A percentile compares a stretch with the other conserved stretches of the same genome.
These are phyloP conservation scores for Termitomyces heimii DNA, from an alignment of 768 basidiomycete species.

Conservation along the genomic window DNA sequence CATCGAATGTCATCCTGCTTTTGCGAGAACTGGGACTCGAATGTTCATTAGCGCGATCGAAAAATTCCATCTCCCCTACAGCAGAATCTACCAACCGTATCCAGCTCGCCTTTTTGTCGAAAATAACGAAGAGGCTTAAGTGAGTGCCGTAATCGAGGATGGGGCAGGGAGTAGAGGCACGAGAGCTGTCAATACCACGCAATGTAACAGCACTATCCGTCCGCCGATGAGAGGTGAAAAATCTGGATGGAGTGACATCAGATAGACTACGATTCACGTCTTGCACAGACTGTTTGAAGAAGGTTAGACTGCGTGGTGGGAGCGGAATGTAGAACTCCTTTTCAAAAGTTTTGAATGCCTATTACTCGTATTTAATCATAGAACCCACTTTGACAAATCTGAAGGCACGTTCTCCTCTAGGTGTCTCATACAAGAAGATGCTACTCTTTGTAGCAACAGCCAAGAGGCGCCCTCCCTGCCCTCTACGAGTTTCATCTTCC, in stretches of 20 bases:
- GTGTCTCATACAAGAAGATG: conserved; percentile 76
- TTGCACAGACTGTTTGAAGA: conserved; percentile 63
- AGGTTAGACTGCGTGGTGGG: conserved; percentile 57
- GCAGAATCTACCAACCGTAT: conserved; percentile 78
- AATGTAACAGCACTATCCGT: conserved; percentile 34
- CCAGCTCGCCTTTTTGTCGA: conserved; percentile 85
- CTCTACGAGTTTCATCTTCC: conserved; percentile 46
- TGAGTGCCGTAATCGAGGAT: conserved; percentile 57
- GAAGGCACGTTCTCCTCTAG: conserved; percentile 77
- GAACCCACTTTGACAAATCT: conserved; percentile 67
- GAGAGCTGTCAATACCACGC: conserved; percentile 24
- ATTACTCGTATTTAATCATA: neutral
- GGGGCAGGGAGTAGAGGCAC: conserved; percentile 22
- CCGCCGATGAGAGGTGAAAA: conserved; percentile 32
- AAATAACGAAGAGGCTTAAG: conserved; percentile 74
- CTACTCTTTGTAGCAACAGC: conserved; percentile 72
- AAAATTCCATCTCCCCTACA: conserved; percentile 72
- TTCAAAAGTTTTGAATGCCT: neutral
- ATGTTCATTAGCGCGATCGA: conserved; percentile 25
- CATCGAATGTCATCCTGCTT: conserved; percentile 31
- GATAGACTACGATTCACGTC: conserved; percentile 41
- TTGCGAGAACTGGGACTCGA: conserved; percentile 20
- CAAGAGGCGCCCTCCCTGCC: conserved; percentile 47
- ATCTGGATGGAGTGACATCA: conserved; percentile 27
- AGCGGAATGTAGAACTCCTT: conserved; percentile 84